Percentiles rank a stretch among this genome's conserved stretches.
Conservation (phyloP, 2,329 filamentous ascomycete genomes). For the Claviceps spartinae region DNA sequence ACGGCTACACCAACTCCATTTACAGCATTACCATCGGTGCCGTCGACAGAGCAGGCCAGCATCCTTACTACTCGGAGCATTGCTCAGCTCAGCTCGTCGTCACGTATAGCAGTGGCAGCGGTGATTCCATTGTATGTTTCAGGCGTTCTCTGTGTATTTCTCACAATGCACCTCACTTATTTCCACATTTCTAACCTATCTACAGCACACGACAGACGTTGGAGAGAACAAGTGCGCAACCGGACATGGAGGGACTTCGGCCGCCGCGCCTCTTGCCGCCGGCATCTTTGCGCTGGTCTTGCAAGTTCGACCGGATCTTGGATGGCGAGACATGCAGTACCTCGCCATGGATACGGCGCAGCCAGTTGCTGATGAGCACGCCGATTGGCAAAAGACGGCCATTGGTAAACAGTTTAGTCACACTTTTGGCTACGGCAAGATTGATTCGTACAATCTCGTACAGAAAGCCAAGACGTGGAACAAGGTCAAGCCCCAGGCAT, state of each 20-base stretch:
- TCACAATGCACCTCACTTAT: no score
- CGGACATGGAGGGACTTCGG: constrained; percentile 87
- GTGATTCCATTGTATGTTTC: constrained; percentile 61
- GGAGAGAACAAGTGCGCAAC: constrained; percentile 66
- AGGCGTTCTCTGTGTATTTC: background rate
- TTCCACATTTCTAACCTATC: constrained; percentile 1
- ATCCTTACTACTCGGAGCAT: constrained; percentile 91
- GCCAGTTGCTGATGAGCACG: constrained; percentile 54
- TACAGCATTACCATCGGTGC: constrained; percentile 96
- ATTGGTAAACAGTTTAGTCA: constrained; percentile 85
- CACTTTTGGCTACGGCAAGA: constrained; percentile 88
- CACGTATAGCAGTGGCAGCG: constrained; percentile 85
- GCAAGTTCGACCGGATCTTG: constrained; percentile 70
- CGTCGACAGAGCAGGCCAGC: constrained; percentile 72
- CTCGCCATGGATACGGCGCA: constrained; percentile 74
- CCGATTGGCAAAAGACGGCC: constrained; percentile 69
- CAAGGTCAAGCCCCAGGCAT: constrained; percentile 86
- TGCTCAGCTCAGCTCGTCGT: constrained; percentile 94
- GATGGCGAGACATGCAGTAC: constrained; percentile 92
- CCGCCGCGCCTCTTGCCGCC: constrained; percentile 82
- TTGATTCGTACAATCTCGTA: constrained; percentile 77
- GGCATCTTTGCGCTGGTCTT: constrained; percentile 85
- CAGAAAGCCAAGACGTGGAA: constrained; percentile 76
- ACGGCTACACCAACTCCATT: constrained; percentile 98
- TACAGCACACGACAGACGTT: constrained; percentile 81